Evolutionary conservation across 2,329 filamentous ascomycete genomes (phyloP).

Genomic region (Fusarium sp.): DNA sequence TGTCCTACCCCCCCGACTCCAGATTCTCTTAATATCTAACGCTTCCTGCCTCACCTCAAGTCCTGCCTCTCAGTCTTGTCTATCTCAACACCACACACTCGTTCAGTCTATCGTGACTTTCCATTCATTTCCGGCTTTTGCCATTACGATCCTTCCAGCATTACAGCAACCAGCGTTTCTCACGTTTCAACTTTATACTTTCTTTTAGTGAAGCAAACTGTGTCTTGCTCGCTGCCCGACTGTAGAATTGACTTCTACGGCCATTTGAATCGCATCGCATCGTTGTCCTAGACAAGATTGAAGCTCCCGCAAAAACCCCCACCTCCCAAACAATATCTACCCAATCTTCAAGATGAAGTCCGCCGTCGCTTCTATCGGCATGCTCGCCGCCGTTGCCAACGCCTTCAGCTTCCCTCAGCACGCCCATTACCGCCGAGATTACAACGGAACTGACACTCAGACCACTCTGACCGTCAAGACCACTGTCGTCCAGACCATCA

Average conservation of each 20-base stretch:
- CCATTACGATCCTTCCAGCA: conserved; percentile 51
- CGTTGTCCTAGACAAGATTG: conserved; percentile 46
- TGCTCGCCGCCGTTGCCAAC: conserved; percentile 62
- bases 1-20: conserved; percentile 41
- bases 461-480: conserved; percentile 65
- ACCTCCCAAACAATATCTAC: conserved; percentile 25
- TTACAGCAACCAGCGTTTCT: conserved; percentile 39
- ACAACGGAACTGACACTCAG: conserved; percentile 49
- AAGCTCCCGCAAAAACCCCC: conserved; percentile 32
- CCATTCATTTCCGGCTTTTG: conserved; percentile 48
- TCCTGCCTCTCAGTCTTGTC: conserved; percentile 41
- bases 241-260: conserved; percentile 54
- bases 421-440: conserved; percentile 48
- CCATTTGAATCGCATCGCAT: conserved; percentile 38
- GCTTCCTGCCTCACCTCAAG: conserved; percentile 41
- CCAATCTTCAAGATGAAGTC: conserved; percentile 62
- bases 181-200: conserved; percentile 42
- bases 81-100: conserved; percentile 42
- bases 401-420: conserved; percentile 55
- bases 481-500: conserved; percentile 69
- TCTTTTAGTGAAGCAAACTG: conserved; percentile 51
- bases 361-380: conserved; percentile 58
- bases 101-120: conserved; percentile 49
- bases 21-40: conserved; percentile 49
- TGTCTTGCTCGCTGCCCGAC: conserved; percentile 47